Percentiles rank a stretch among this genome's conserved stretches.
Evolutionary conservation across 495 filamentous ascomycete genomes (phyloP).

Genomic region (Neurospora intermedia): DNA sequence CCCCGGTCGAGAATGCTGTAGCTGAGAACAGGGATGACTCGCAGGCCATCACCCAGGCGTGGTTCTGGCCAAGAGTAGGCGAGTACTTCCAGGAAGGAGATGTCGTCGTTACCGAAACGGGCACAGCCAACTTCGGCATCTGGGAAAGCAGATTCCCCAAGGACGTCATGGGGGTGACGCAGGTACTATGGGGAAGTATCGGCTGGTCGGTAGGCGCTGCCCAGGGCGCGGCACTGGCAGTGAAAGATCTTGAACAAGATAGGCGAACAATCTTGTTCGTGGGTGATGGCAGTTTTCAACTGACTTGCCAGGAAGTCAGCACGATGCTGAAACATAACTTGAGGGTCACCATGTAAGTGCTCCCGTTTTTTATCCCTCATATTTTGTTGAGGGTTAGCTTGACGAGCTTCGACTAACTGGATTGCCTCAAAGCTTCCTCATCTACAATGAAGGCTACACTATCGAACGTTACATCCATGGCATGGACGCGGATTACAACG

Average conservation of each 20-base stretch:
- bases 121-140: constrained; percentile 83
- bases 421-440: constrained; percentile 46
- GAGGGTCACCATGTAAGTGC: constrained; percentile 63
- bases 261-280: constrained; percentile 72
- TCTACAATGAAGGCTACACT: constrained; percentile 68
- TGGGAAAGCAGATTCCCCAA: constrained; percentile 77
- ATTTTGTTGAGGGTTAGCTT: background rate
- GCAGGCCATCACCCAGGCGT: constrained; percentile 63
- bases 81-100: constrained; percentile 68
- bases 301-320: constrained; percentile 76
- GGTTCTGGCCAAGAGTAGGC: constrained; percentile 76
- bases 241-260: constrained; percentile 43
- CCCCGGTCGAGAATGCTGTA: constrained; percentile 47
- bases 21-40: constrained; percentile 40
- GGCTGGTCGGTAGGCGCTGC: constrained; percentile 71
- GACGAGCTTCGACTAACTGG: background rate
- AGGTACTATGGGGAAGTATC: constrained; percentile 85
- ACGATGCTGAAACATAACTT: constrained; percentile 73
- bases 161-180: constrained; percentile 63
- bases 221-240: constrained; percentile 64
- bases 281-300: constrained; percentile 77
- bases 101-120: constrained; percentile 79
- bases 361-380: constrained; percentile 9
- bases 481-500: constrained; percentile 70
- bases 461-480: constrained; percentile 70